Conservation (phyloP, 768 basidiomycete species). For the Mycena filopes region DNA sequence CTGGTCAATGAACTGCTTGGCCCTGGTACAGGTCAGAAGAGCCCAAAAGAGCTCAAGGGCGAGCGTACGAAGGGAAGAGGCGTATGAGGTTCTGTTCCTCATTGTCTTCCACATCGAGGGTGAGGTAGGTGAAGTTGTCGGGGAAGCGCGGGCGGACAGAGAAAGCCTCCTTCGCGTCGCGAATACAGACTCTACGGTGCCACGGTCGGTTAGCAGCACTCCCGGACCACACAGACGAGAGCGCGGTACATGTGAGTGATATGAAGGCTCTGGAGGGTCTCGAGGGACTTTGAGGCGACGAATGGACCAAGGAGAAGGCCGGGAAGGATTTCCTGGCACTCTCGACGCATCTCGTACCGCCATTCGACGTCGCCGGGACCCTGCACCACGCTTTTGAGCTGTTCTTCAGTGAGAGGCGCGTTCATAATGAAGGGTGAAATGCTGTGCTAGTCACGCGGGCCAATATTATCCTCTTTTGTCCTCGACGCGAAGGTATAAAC, state of each 20-base stretch:
- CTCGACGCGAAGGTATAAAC: too few species aligned
- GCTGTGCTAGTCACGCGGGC: too few species aligned
- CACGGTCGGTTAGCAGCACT: slow-evolving; percentile 30
- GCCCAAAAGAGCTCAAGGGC: slow-evolving; percentile 36
- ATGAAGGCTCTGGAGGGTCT: slow-evolving; percentile 68
- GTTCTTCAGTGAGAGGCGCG: slow-evolving; percentile 30
- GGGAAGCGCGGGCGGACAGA: slow-evolving; percentile 89
- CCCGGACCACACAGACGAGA: slow-evolving; percentile 27
- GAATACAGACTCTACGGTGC: slow-evolving; percentile 79
- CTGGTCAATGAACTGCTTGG: slow-evolving; percentile 78
- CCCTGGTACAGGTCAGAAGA: slow-evolving; percentile 53
- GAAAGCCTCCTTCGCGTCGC: slow-evolving; percentile 90
- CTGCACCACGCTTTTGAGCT: slow-evolving; percentile 56
- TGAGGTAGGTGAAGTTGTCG: slow-evolving; percentile 80
- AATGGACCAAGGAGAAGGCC: slow-evolving; percentile 88
- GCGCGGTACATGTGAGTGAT: slow-evolving; percentile 83
- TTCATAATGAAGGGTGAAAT: slow-evolving; percentile 28
- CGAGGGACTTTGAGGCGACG: slow-evolving; percentile 85
- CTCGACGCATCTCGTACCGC: slow-evolving; percentile 96
- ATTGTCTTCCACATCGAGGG: slow-evolving; percentile 89
- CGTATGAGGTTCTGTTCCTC: slow-evolving; percentile 96
- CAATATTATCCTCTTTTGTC: too few species aligned
- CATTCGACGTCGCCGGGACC: slow-evolving; percentile 88
- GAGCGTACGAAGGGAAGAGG: slow-evolving; percentile 79
- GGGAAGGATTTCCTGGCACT: slow-evolving; percentile 92